Percentiles rank a stretch among this genome's conserved stretches.
Evolutionary conservation across 2,329 filamentous ascomycete genomes (phyloP).

Genomic region (Sporothrix globosa): DNA sequence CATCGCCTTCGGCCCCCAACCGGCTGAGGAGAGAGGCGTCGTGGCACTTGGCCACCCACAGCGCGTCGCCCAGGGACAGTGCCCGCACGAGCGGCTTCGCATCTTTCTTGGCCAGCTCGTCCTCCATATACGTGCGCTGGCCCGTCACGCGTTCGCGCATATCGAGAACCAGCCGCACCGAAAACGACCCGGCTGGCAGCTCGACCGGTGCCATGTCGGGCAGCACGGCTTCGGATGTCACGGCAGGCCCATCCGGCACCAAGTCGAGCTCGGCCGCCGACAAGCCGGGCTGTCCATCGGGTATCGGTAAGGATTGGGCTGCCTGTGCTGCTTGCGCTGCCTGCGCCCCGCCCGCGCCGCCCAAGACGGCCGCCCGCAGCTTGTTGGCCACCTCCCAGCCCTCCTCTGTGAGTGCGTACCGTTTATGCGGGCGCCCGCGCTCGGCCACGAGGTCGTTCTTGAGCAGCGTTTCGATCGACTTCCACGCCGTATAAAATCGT

Average conservation of each 20-base stretch:
- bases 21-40: slow-evolving; percentile 59
- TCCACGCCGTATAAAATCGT: slow-evolving; percentile 79
- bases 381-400: slow-evolving; percentile 74
- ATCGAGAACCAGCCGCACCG: slow-evolving; percentile 71
- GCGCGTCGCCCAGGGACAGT: slow-evolving; percentile 72
- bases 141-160: slow-evolving; percentile 72
- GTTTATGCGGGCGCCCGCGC: slow-evolving; percentile 67
- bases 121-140: slow-evolving; percentile 76
- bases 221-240: slow-evolving; percentile 41
- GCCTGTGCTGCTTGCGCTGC: background rate
- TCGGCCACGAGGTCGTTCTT: slow-evolving; percentile 75
- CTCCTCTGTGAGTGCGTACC: slow-evolving; percentile 73
- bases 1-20: slow-evolving; percentile 63
- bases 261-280: slow-evolving; percentile 22
- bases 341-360: background rate
- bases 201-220: slow-evolving; percentile 62
- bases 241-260: slow-evolving; percentile 28
- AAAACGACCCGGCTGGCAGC: slow-evolving; percentile 68
- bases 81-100: slow-evolving; percentile 67
- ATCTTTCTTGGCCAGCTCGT: slow-evolving; percentile 68
- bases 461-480: slow-evolving; percentile 75
- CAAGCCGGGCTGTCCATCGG: background rate
- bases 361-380: slow-evolving; percentile 55
- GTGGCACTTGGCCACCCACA: slow-evolving; percentile 77
- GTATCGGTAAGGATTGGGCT: background rate